Evolutionary conservation across 805 yeast genomes (phyloP).

Genomic region (Maudiozyma serrabonitensis): DNA sequence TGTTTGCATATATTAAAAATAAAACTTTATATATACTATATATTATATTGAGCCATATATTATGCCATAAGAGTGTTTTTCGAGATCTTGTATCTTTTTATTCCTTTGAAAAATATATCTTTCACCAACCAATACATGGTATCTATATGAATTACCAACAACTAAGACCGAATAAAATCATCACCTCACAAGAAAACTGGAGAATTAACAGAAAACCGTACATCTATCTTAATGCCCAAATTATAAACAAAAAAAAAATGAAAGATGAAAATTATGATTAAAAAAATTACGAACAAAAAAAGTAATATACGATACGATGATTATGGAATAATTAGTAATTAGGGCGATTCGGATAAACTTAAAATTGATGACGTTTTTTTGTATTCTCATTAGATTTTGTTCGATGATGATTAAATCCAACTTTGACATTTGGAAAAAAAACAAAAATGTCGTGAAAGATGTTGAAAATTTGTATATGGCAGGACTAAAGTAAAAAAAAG

Average conservation of each 20-base stretch:
- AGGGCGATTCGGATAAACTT: not conserved
- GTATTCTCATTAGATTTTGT: not conserved
- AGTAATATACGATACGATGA: not conserved
- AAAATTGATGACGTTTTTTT: not conserved
- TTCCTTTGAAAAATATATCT: not conserved
- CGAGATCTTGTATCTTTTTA: not conserved
- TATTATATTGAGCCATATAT: not conserved
- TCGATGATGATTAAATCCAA: not conserved
- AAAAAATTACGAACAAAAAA: not conserved
- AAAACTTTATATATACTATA: not conserved
- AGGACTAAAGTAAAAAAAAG: not conserved
- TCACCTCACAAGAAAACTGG: not conserved
- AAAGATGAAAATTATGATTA: not conserved
- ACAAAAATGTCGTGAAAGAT: too few relatives aligned
- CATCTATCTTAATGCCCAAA: not conserved
- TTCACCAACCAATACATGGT: not conserved
- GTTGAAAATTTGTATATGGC: not conserved
- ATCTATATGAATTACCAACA: not conserved
- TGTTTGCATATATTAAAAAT: not conserved
- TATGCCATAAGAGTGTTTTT: not conserved
- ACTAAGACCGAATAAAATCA: not conserved
- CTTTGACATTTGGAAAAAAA: not conserved
- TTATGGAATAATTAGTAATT: not conserved
- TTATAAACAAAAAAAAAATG: not conserved
- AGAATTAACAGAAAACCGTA: not conserved